Conservation (phyloP, 73 alveolate species). For the Diophrys appendiculata region DNA sequence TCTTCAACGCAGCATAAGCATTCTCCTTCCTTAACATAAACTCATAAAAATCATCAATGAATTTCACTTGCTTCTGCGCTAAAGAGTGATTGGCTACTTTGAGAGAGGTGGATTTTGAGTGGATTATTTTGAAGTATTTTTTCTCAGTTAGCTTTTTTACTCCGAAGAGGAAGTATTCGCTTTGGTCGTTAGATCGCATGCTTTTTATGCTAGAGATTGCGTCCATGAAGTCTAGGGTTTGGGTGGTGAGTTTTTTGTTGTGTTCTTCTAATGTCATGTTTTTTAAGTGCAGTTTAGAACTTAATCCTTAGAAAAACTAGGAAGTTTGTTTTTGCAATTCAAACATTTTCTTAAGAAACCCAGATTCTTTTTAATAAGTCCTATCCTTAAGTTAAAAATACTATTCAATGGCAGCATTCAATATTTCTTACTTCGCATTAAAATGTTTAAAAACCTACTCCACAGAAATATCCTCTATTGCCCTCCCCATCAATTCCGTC, state of each 20-base stretch:
- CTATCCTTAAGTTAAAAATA: no score
- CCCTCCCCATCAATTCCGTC: no score
- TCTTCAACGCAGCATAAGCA: background rate
- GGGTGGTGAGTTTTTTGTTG: background rate
- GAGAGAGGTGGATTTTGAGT: slow-evolving; percentile 9
- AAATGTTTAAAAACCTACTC: no score
- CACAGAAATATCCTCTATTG: no score
- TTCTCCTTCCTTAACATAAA: slow-evolving; percentile 10
- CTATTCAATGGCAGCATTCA: no score
- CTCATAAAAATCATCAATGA: slow-evolving; percentile 53
- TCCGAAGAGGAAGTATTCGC: slow-evolving; percentile 17
- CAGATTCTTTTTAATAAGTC: no score
- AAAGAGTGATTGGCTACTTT: slow-evolving; percentile 31
- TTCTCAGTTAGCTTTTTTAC: slow-evolving; percentile 11
- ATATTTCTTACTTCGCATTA: no score
- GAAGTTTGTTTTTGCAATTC: no score
- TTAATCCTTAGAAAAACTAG: background rate
- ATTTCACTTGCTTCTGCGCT: slow-evolving; percentile 48
- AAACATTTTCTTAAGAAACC: no score
- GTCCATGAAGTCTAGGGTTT: background rate
- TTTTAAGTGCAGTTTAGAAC: background rate
- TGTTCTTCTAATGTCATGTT: background rate
- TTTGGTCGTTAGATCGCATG: slow-evolving; percentile 2
- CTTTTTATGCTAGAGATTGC: background rate
- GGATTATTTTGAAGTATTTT: slow-evolving; percentile 39